phyloP scores from a whole-genome alignment of 2,329 filamentous ascomycete genomes.

The Ceratocystiopsis sp. region DNA sequence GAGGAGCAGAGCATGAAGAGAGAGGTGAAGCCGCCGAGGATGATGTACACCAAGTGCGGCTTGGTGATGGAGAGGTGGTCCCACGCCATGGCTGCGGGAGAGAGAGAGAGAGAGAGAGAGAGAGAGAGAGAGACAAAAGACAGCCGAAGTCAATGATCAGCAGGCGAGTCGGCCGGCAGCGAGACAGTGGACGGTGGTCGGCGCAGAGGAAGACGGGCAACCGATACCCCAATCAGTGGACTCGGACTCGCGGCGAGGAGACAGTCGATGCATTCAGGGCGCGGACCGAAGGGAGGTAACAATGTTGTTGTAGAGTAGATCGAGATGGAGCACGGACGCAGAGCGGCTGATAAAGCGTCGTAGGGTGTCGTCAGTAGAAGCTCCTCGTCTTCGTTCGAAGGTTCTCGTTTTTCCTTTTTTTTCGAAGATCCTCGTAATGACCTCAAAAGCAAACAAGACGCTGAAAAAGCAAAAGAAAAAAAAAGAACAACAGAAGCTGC shows the following conservation, averaged over 20 bases:
- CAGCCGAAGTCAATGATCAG: not conserved
- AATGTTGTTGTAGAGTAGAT: not conserved
- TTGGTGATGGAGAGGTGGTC: conserved; percentile 72
- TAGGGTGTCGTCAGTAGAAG: not conserved
- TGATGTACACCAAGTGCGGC: conserved; percentile 96
- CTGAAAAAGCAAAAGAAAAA: too few species aligned
- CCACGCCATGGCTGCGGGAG: conserved; percentile 46
- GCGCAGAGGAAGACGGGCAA: conserved; percentile 2
- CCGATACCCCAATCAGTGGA: conserved; percentile 14
- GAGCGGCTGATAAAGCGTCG: not conserved
- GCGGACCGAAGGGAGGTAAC: not conserved
- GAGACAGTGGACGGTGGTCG: not conserved
- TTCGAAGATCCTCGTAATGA: too few species aligned
- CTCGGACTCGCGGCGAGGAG: conserved; percentile 6
- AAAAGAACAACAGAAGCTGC: too few species aligned
- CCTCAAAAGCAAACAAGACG: too few species aligned
- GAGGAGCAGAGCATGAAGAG: conserved; percentile 98
- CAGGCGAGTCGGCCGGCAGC: not conserved
- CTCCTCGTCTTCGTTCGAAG: too few species aligned
- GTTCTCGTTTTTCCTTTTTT: not conserved
- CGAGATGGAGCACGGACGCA: not conserved
- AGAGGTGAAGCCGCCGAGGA: conserved; percentile 91
- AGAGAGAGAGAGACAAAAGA: not conserved
- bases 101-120: not conserved
- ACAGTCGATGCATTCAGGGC: conserved; percentile 12